Conservation (phyloP, 2,329 filamentous ascomycete species). For the Colletotrichum graminicola region DNA sequence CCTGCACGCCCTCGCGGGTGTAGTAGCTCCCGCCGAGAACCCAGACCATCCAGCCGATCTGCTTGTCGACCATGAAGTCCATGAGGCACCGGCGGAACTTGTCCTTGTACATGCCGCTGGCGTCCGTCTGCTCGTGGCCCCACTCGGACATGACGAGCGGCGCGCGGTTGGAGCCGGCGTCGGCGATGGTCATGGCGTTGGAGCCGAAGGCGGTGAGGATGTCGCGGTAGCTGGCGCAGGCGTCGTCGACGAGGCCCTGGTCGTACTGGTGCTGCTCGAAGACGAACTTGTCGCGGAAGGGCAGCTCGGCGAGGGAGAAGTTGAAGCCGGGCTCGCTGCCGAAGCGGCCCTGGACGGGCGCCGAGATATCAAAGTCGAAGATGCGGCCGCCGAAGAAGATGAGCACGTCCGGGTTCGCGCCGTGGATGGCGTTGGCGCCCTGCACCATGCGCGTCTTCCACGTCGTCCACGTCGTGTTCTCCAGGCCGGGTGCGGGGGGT, state of each 20-base stretch:
- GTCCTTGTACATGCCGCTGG: conserved; percentile 33
- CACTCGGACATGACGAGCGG: conserved; percentile 39
- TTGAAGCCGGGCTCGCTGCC: conserved; percentile 23
- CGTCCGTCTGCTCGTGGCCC: conserved; percentile 34
- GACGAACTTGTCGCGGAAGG: conserved; percentile 55
- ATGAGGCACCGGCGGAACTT: conserved; percentile 59
- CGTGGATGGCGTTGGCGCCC: conserved; percentile 58
- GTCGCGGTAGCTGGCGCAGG: conserved; percentile 5
- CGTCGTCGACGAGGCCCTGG: conserved; percentile 45
- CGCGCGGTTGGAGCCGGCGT: conserved; percentile 2
- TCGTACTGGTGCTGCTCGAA: conserved; percentile 56
- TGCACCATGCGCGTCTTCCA: conserved; percentile 61
- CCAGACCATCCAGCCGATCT: conserved; percentile 61
- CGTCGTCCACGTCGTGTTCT: conserved; percentile 59
- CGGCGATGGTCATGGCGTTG: not conserved
- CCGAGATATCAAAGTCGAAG: conserved; percentile 49
- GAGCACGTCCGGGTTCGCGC: conserved; percentile 58
- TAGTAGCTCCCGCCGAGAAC: conserved; percentile 64
- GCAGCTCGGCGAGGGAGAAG: conserved; percentile 53
- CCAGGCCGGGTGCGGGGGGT: conserved; percentile 58
- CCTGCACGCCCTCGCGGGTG: conserved; percentile 57
- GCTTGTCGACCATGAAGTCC: conserved; percentile 51
- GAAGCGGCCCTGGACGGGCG: conserved; percentile 47
- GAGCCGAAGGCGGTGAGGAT: conserved; percentile 9
- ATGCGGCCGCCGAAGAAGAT: conserved; percentile 56